A percentile compares a stretch with the other conserved stretches of the same genome.
These are phyloP conservation scores for Naegleria lovaniensis DNA, from an alignment of 208 protist species.

Conservation along the genomic window DNA sequence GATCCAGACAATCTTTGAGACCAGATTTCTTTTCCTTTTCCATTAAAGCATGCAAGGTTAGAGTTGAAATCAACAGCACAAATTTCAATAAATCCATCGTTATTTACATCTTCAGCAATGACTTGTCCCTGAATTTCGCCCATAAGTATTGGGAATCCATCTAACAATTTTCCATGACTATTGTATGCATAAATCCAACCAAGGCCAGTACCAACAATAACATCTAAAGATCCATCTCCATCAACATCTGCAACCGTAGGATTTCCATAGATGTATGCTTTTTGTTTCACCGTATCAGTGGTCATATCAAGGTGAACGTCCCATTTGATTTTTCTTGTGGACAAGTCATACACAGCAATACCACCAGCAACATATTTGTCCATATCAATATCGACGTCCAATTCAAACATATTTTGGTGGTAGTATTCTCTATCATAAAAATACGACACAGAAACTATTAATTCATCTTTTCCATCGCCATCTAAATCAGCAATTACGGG, in stretches of 20 bases:
- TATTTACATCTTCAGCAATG: slow-evolving; percentile 67
- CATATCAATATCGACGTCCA: slow-evolving; percentile 48
- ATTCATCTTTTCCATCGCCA: slow-evolving; percentile 65
- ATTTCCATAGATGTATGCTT: slow-evolving; percentile 62
- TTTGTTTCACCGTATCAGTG: slow-evolving; percentile 47
- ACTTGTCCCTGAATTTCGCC: slow-evolving; percentile 62
- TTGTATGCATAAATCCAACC: slow-evolving; percentile 39
- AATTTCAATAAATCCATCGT: slow-evolving; percentile 69
- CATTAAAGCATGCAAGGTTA: slow-evolving; percentile 68
- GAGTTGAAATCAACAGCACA: slow-evolving; percentile 71
- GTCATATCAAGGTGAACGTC: slow-evolving; percentile 65
- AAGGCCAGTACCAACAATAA: slow-evolving; percentile 47
- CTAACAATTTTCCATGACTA: slow-evolving; percentile 27
- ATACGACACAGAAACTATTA: slow-evolving; percentile 78
- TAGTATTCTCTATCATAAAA: slow-evolving; percentile 61
- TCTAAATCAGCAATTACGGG: slow-evolving; percentile 71
- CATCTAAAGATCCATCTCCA: slow-evolving; percentile 49
- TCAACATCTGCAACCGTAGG: slow-evolving; percentile 69
- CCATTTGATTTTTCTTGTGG: slow-evolving; percentile 72
- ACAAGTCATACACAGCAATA: slow-evolving; percentile 68
- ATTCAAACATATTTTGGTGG: slow-evolving; percentile 35
- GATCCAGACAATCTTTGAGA: slow-evolving; percentile 29
- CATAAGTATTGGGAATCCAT: slow-evolving; percentile 57
- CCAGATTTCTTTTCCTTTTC: slow-evolving; percentile 65
- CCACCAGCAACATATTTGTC: slow-evolving; percentile 73